Base-by-base conservation (phyloP, 2,329 filamentous ascomycete species). In the Endothia cerciana region DNA sequence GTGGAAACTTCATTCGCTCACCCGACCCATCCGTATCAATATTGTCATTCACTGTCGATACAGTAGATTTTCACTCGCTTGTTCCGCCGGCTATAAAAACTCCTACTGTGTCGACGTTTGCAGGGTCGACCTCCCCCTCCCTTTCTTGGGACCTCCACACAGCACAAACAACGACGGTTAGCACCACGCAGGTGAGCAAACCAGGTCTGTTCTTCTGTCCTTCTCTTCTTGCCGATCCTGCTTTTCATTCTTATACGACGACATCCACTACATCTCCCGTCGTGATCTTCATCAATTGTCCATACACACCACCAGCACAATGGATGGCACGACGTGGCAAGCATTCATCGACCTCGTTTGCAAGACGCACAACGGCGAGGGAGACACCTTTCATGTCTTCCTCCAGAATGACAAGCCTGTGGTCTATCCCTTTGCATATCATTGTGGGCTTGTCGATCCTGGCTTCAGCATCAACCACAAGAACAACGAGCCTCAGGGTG, bases 1-100 rank as follows among this genome's bases (percentile, higher is more conserved):
- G 41, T 47, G 41, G 43, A n/a, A 25, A 43, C n/a, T 43, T 19
- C 43, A 60, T 60, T 49, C 58, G 4, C 19, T 60, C 51, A n/a
- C 1, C 51, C 19, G 28, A 55, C 49, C 30, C 10, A 38, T 43
- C 11, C 7, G 15, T 49, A 47, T 33, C 58, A 15, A 11, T 45
- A 30, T 60, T 45, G 19, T 36, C 51, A 53, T 30, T 33, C 41
- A 60, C 22, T 51, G 47, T 30, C 47, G 11, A 28, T 51, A 30
- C 22, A 28, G 11, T 8, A 17, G 47, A 51, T 28, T 13, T 13
- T 4, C 53, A 38, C 33, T 56, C 53, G 17, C 11, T 15, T 13
- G n/a, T 56, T 22, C 30, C 8, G 51, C 4, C 15, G 17, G 7
- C 5, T 17, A 4, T 22, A 36, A 36, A n/a, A 36, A 36, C 10